Conservation (phyloP, 345 rosid species). For the Eucalyptus rudis region DNA sequence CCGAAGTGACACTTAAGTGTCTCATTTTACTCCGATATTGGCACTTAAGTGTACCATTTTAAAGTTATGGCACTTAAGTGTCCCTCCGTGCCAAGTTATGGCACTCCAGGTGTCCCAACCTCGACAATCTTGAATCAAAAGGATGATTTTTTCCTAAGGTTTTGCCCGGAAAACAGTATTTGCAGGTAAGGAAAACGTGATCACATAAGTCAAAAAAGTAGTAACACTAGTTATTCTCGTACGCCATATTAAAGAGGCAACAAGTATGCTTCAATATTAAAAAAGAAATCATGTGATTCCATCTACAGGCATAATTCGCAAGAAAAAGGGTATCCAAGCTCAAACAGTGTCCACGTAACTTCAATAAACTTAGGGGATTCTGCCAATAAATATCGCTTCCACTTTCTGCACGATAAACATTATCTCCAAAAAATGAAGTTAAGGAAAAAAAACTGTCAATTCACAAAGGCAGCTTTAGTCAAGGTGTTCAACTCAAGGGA, state of each 20-base stretch:
- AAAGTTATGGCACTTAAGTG: no score
- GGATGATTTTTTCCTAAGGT: not conserved
- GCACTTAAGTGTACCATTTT: no score
- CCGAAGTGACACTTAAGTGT: no score
- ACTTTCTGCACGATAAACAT: not conserved
- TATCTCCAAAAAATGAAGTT: not conserved
- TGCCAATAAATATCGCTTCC: not conserved
- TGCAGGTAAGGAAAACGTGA: not conserved
- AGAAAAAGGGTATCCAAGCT: not conserved
- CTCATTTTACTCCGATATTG: no score
- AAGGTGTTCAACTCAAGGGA: not conserved
- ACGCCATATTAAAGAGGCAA: not conserved
- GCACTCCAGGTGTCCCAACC: no score
- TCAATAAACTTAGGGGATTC: not conserved
- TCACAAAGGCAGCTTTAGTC: not conserved
- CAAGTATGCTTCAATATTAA: no score
- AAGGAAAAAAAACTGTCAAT: not conserved
- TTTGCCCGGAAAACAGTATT: not conserved
- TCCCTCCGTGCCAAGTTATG: no score
- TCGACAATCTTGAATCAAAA: not conserved
- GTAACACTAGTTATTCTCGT: not conserved
- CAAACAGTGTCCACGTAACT: not conserved
- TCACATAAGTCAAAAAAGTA: not conserved
- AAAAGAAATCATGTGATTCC: not conserved
- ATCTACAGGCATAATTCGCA: not conserved